Evolutionary conservation across 768 basidiomycete species (phyloP), one percentile per base, ranked within the genome.

Genomic region (Calvatia gigantea): DNA sequence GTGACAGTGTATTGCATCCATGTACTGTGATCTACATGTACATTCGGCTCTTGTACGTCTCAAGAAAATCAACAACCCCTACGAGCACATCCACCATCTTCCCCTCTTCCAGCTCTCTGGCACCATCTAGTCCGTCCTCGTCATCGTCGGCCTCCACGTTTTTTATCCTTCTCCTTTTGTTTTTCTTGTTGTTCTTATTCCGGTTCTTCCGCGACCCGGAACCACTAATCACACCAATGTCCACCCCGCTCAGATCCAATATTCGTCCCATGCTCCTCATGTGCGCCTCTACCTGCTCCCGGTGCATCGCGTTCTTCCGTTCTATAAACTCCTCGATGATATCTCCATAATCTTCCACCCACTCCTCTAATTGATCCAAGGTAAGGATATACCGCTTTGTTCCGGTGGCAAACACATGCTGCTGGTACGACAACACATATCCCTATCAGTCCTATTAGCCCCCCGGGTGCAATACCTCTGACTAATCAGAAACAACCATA

Each of bases 341-440:
- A 32, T 56, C 54, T 14, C 33, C 54, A 31, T 56, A 56, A 25
- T 56, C 54, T 29, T 56, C 54, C 17, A 56, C 54, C 54, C 54
- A 56, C 39, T 56, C 54, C n/a, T 56, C 54, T 29, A 56, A 32
- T 27, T 56, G 54, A 19, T 56, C 54, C 31, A 56, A 15, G 23
- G 54, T 56, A 14, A 56, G 29, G 15, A 56, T 56, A 23, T 56
- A 56, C 39, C 54, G 54, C 39, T 56, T 56, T 14, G 54, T 56
- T 19, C 54, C 54, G 54, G 54, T 56, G 7, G 54, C 54, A 56
- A 56, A 56, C 54, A 56, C 54, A 56, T 56, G 54, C 38, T 56
- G 47, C 46, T 56, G 54, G 23, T 56, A 56, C 54, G 54, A 56
- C 6, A 56, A 47, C 47, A 56, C 54, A 35, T 56, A 56, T 25